Conservation (phyloP, 441 rosid genomes). For the Dalechampia spathulata region DNA sequence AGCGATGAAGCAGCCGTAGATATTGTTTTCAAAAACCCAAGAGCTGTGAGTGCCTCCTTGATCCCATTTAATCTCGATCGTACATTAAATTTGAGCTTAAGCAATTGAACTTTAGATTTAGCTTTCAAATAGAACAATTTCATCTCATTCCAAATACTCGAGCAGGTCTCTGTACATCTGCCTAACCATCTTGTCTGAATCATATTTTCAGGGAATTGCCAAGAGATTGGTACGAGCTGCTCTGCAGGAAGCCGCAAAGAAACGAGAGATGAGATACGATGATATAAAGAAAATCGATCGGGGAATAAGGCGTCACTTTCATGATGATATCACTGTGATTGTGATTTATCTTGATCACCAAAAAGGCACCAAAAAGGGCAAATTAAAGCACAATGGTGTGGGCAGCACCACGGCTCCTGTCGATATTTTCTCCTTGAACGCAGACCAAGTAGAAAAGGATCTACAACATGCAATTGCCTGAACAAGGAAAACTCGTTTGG, state of each 20-base stretch:
- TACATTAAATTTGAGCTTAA: slow-evolving; percentile 16
- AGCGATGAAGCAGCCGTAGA: slow-evolving; percentile 51
- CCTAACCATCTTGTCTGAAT: too few relatives aligned
- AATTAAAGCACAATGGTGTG: slow-evolving; percentile 13
- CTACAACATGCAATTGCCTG: slow-evolving; percentile 19
- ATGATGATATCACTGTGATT: slow-evolving; percentile 45
- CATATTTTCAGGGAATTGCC: slow-evolving; percentile 43
- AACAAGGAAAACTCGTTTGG: not conserved
- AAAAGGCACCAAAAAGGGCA: slow-evolving; percentile 15
- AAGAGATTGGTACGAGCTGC: slow-evolving; percentile 24
- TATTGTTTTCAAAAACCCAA: slow-evolving; percentile 39
- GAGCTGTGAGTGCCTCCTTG: slow-evolving; percentile 29
- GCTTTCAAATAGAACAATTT: too few relatives aligned
- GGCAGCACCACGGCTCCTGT: slow-evolving; percentile 35
- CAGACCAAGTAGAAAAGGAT: slow-evolving; percentile 37
- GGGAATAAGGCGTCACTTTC: too few relatives aligned
- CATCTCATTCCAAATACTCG: not conserved
- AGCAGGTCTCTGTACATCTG: too few relatives aligned
- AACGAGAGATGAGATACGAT: too few relatives aligned
- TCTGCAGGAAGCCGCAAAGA: too few relatives aligned
- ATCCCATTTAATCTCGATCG: not conserved
- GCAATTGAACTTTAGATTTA: not conserved
- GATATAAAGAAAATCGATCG: too few relatives aligned
- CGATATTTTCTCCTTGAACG: slow-evolving; percentile 43
- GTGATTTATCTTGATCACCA: slow-evolving; percentile 47